phyloP scores from a whole-genome alignment of 2,329 filamentous ascomycete species.

The Microsporum audouinii region DNA sequence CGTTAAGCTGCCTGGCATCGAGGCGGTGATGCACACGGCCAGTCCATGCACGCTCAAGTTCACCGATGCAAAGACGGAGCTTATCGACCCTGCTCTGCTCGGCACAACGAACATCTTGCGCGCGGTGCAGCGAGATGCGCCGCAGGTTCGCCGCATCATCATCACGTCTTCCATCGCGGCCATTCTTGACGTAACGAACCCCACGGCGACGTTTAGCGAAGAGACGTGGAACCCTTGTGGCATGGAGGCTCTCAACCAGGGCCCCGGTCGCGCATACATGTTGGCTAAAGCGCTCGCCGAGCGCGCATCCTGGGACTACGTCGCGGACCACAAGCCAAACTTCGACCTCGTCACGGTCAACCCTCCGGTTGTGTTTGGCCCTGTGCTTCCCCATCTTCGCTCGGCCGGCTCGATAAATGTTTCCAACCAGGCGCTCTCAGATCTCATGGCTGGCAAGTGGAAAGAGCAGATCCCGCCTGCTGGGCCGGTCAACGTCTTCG shows the following conservation, averaged over 20 bases:
- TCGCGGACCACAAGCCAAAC: constrained; percentile 24
- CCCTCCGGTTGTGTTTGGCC: constrained; percentile 39
- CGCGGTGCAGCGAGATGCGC: constrained; percentile 18
- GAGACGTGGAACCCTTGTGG: constrained; percentile 26
- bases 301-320: constrained; percentile 24
- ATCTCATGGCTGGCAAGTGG: background rate
- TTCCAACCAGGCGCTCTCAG: background rate
- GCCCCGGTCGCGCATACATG: constrained; percentile 20
- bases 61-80: constrained; percentile 36
- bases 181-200: constrained; percentile 15
- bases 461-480: background rate
- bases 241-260: constrained; percentile 16
- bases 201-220: constrained; percentile 17
- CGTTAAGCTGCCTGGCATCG: constrained; percentile 28
- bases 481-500: background rate
- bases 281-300: constrained; percentile 25
- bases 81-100: constrained; percentile 38
- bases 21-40: constrained; percentile 37
- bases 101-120: constrained; percentile 35
- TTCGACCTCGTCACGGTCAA: constrained; percentile 39
- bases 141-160: constrained; percentile 18
- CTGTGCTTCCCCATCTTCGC: constrained; percentile 20
- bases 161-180: constrained; percentile 25
- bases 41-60: constrained; percentile 26
- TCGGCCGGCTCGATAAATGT: background rate